Base-by-base conservation (phyloP, 208 protist genomes). In the Spongospora subterranea region DNA sequence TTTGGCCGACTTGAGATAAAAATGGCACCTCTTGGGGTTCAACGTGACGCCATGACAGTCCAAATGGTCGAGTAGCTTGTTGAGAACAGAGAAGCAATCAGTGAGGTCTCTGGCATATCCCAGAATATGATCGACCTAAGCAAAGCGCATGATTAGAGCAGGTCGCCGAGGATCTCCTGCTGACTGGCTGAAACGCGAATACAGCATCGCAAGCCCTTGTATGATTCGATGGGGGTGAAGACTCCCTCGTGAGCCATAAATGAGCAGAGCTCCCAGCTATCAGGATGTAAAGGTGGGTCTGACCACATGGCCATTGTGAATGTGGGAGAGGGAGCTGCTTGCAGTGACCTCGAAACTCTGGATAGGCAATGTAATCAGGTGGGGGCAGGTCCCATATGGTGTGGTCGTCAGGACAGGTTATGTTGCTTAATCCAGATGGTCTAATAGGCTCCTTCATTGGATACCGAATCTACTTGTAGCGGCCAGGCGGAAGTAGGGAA, bases 181-280 rank as follows among this genome's bases (percentile, higher is more conserved):
- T 65, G 17, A 17, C 54, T 32, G 54, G 29, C 54, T 65, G 54
- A 29, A 65, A 65, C 20, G 54, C 54, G 54, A 65, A 65, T 65
- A 65, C 54, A 29, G 54, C 54, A 65, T 65, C 54, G 29, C 29
- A 65, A 65, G 17, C 17, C 54, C 54, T 65, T 65, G 54, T 29
- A 65, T 65, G 54, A 65, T 65, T 32, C 54, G 54, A 65, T 17
- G 17, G 54, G 54, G 20, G 54, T 65, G 29, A 65, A 65, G 29
- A 65, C 54, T 32, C 54, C 54, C 29, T 65, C 54, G 54, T 65
- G 54, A 65, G 54, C 29, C 54, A 65, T 65, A 29, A 65, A 65
- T 17, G 54, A 17, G 29, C 54, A 65, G 54, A 65, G 29, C 54
- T 65, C 54, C 29, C 29, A 29, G 29, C 20, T 32, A 65, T 65